These are phyloP conservation scores for Glycine soja DNA, from an alignment of 306 rosid genomes.

Conservation along the genomic window DNA sequence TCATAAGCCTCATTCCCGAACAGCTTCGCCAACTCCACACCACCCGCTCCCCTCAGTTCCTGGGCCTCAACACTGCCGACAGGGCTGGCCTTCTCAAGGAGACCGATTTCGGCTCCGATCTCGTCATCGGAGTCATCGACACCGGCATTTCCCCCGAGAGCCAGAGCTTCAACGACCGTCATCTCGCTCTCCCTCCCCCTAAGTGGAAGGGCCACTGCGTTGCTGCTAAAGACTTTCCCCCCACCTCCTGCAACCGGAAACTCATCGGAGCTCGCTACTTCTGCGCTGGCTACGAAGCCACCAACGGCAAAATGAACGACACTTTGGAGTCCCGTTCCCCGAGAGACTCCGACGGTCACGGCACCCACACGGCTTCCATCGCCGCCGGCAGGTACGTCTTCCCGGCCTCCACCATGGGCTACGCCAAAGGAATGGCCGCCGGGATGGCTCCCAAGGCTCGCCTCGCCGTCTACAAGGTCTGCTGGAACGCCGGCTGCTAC, in stretches of 20 bases:
- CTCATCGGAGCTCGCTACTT: slow-evolving; percentile 83
- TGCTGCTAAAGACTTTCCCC: slow-evolving; percentile 38
- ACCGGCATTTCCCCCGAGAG: slow-evolving; percentile 87
- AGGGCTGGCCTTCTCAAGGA: slow-evolving; percentile 74
- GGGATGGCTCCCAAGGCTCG: slow-evolving; percentile 95
- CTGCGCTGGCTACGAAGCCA: slow-evolving; percentile 74
- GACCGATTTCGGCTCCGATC: slow-evolving; percentile 88
- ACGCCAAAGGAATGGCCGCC: slow-evolving; percentile 78
- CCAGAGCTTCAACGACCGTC: slow-evolving; percentile 75
- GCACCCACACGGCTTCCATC: slow-evolving; percentile 85
- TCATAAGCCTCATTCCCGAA: slow-evolving; percentile 69
- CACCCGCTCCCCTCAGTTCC: slow-evolving; percentile 85
- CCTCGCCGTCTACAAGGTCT: slow-evolving; percentile 82
- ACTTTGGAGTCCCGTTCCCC: slow-evolving; percentile 78
- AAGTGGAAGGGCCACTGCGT: slow-evolving; percentile 83
- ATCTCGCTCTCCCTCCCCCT: slow-evolving; percentile 70
- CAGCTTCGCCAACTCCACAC: slow-evolving; percentile 75
- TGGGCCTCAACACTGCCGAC: slow-evolving; percentile 73
- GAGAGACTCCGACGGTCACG: slow-evolving; percentile 86
- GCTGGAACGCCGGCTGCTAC: slow-evolving; percentile 84
- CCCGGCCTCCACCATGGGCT: slow-evolving; percentile 80
- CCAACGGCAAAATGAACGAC: slow-evolving; percentile 84
- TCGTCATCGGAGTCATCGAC: slow-evolving; percentile 86
- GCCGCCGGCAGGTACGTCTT: slow-evolving; percentile 85
- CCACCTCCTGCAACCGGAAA: slow-evolving; percentile 68